A percentile compares a stretch with the other conserved stretches of the same genome.
These are phyloP conservation scores for Thecaphora thlaspeos DNA, from an alignment of 1,284 basidiomycete species.

Conservation along the genomic window DNA sequence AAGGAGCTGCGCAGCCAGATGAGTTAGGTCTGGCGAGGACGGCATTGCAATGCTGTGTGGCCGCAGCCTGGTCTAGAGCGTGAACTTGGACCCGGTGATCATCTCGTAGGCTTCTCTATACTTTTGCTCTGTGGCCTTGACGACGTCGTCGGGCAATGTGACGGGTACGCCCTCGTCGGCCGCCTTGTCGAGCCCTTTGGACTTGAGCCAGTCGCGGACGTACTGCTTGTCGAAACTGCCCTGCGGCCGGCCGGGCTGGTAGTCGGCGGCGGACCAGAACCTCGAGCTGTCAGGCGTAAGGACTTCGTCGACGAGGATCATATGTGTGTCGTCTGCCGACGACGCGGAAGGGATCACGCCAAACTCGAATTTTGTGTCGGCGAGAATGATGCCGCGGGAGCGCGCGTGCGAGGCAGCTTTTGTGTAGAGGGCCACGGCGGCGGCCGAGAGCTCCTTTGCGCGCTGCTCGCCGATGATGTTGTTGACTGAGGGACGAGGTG, in stretches of 20 bases:
- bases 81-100: slow-evolving; percentile 46
- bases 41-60: too few species aligned
- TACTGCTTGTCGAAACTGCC: slow-evolving; percentile 97
- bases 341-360: slow-evolving; percentile 63
- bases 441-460: slow-evolving; percentile 66
- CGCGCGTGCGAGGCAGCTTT: slow-evolving; percentile 77
- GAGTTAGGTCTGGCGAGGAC: too few species aligned
- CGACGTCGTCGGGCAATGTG: slow-evolving; percentile 48
- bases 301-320: slow-evolving; percentile 92
- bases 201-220: slow-evolving; percentile 74
- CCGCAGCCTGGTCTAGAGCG: not conserved
- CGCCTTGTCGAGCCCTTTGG: slow-evolving; percentile 42
- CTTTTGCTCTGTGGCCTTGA: slow-evolving; percentile 47
- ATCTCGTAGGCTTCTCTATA: slow-evolving; percentile 51
- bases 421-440: slow-evolving; percentile 71
- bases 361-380: slow-evolving; percentile 91
- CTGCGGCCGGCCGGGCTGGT: slow-evolving; percentile 74
- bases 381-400: slow-evolving; percentile 82
- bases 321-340: slow-evolving; percentile 45
- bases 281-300: slow-evolving; percentile 95
- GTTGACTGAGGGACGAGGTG: slow-evolving; percentile 7
- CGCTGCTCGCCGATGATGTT: slow-evolving; percentile 60
- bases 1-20: too few species aligned
- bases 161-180: slow-evolving; percentile 46
- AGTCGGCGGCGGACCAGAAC: slow-evolving; percentile 83